A percentile compares a stretch with the other conserved stretches of the same genome.
These are phyloP conservation scores for Wallacemonas rigidus DNA, from an alignment of 208 protist species.

Conservation along the genomic window DNA sequence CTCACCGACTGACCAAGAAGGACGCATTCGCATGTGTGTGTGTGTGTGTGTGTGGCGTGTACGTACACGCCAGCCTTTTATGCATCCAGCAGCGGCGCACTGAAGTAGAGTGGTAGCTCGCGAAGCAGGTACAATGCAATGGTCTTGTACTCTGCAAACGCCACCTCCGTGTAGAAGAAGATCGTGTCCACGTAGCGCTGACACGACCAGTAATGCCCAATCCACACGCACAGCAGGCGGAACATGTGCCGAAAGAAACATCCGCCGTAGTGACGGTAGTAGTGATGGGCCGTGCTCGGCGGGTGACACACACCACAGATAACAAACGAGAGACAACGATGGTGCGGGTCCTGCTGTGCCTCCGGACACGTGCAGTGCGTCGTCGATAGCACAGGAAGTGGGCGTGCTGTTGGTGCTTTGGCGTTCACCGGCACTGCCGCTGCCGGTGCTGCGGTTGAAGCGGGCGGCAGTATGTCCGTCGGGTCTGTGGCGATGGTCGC, in stretches of 20 bases:
- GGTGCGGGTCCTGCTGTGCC: not conserved
- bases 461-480: not conserved
- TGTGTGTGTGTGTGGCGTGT: not conserved
- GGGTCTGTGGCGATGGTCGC: not conserved
- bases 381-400: not conserved
- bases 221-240: conserved; percentile 81
- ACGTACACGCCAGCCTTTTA: not conserved
- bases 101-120: conserved; percentile 72
- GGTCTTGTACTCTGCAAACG: conserved; percentile 76
- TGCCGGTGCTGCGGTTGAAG: not conserved
- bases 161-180: conserved; percentile 80
- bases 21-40: not conserved
- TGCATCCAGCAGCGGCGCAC: conserved; percentile 19
- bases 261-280: conserved; percentile 59
- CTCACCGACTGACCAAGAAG: too few species aligned
- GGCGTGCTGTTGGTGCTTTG: not conserved
- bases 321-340: conserved; percentile 32
- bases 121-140: conserved; percentile 69
- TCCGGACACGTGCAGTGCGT: conserved; percentile 4
- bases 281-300: conserved; percentile 43
- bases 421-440: not conserved
- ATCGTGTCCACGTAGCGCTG: conserved; percentile 84
- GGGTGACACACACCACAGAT: conserved; percentile 63
- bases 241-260: conserved; percentile 87
- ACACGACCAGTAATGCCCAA: conserved; percentile 77